Evolutionary conservation across 108 stramenopile species (phyloP), one percentile per base, ranked within the genome.

Genomic region (Bacterosira constricta): DNA sequence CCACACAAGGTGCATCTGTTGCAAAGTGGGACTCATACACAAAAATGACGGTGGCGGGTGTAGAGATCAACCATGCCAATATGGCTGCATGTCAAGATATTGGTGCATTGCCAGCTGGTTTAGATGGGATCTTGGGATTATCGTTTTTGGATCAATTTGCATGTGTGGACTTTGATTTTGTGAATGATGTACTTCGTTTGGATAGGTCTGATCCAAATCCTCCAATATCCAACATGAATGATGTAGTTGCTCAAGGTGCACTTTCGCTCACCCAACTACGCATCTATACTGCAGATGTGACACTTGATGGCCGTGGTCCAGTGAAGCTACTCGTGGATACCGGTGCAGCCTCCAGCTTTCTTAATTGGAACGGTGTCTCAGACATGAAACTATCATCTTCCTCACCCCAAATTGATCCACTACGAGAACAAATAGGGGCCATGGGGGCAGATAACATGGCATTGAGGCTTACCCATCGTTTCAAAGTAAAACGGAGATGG

Each of bases 41-140:
- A 25, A 77, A 64, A 32, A 52, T 69, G 60, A 69, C 63, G 11
- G 44, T 90, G 21, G 86, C 75, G 2, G 85, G 56, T 7, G 60
- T 76, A 6, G 53, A 60, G 25, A 27, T 37, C 36, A 46, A 52
- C 54, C 63, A 63, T 67, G 41, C 55, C 30, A 73, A 73, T 68
- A 34, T 60, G 46, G 89, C 86, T 1, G 92, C 88, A 5, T 80
- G 85, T 0, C 88, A 89, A 67, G 89, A 93, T 59, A 89, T 90
- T 35, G 88, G 85, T 26, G 89, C 83, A 4, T 46, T 93, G n/a
- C 89, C 92, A 6, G 39, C 41, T 4, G 70, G 63, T 12, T 29
- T 93, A 45, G 92, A 93, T 62, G 92, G 92, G 4, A 93, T 93
- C 46, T 61, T 90, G 23, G 92, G 92, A n/a, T 63, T 93, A 9